Conservation (phyloP, 2,329 filamentous ascomycete genomes). For the Biscogniauxia marginata region DNA sequence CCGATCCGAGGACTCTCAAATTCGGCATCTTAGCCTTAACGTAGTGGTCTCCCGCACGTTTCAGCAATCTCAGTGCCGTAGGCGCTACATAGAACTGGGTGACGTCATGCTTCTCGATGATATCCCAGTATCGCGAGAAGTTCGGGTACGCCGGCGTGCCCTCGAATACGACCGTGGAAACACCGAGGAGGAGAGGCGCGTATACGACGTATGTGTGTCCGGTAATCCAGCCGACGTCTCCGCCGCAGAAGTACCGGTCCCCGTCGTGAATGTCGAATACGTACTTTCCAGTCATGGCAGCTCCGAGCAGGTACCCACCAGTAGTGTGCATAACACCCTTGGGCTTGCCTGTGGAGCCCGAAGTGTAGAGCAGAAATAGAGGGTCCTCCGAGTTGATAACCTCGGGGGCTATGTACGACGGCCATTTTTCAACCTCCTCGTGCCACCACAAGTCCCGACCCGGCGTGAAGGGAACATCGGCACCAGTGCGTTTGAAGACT, state of each 20-base stretch:
- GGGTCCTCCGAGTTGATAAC: conserved; percentile 91
- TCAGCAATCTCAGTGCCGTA: conserved; percentile 87
- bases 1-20: conserved; percentile 86
- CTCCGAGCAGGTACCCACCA: conserved; percentile 89
- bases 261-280: conserved; percentile 96
- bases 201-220: conserved; percentile 99
- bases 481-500: conserved; percentile 92
- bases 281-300: conserved; percentile 93
- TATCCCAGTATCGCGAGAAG: conserved; percentile 99
- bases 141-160: conserved; percentile 96
- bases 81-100: conserved; percentile 99
- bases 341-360: conserved; percentile 95
- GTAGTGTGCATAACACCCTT: conserved; percentile 99
- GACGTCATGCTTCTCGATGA: conserved; percentile 90
- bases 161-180: conserved; percentile 95
- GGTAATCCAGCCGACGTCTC: conserved; percentile 98
- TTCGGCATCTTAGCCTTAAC: conserved; percentile 88
- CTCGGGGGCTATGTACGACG: conserved; percentile 86
- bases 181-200: conserved; percentile 86
- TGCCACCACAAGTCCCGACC: conserved; percentile 98
- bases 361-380: conserved; percentile 96
- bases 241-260: conserved; percentile 95
- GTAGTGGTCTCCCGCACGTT: conserved; percentile 91
- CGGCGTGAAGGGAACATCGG: conserved; percentile 85
- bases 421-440: conserved; percentile 97